phyloP scores from a whole-genome alignment of 2,329 filamentous ascomycete genomes.

The Aspergillus fructus region DNA sequence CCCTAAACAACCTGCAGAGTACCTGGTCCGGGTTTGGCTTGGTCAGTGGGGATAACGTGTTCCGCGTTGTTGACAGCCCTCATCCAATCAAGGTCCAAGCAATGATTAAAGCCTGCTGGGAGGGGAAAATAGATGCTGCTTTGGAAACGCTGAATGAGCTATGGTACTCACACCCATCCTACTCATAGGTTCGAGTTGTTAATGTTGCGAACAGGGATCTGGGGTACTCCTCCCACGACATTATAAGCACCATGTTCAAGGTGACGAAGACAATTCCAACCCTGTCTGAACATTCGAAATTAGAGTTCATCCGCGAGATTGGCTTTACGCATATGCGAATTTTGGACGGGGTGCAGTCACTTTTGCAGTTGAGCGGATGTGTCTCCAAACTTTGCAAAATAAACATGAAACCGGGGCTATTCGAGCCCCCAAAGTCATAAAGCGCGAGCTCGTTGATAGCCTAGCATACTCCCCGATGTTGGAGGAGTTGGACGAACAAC shows the following conservation, averaged over 20 bases:
- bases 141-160: slow-evolving; percentile 84
- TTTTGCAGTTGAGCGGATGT: slow-evolving; percentile 90
- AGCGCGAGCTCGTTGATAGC: slow-evolving; percentile 1
- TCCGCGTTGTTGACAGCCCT: slow-evolving; percentile 93
- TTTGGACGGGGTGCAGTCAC: slow-evolving; percentile 92
- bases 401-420: slow-evolving; percentile 91
- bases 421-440: slow-evolving; percentile 50
- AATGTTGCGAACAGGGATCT: slow-evolving; percentile 56
- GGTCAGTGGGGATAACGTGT: slow-evolving; percentile 96
- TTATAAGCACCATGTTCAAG: slow-evolving; percentile 98
- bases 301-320: slow-evolving; percentile 98
- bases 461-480: slow-evolving; percentile 20
- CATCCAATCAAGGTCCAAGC: slow-evolving; percentile 98
- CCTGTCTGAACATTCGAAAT: slow-evolving; percentile 88
- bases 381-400: slow-evolving; percentile 88
- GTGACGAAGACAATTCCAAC: slow-evolving; percentile 95
- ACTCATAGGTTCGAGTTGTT: slow-evolving; percentile 2
- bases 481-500: slow-evolving; percentile 12
- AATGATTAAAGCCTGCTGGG: slow-evolving; percentile 96
- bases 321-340: slow-evolving; percentile 99
- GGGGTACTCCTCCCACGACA: slow-evolving; percentile 97
- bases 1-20: slow-evolving; percentile 96
- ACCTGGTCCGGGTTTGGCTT: slow-evolving; percentile 93
- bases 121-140: slow-evolving; percentile 84
- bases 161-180: slow-evolving; percentile 57